These are phyloP conservation scores for Agapanthus africanus DNA, from an alignment of 106 monocot species.

Conservation along the genomic window DNA sequence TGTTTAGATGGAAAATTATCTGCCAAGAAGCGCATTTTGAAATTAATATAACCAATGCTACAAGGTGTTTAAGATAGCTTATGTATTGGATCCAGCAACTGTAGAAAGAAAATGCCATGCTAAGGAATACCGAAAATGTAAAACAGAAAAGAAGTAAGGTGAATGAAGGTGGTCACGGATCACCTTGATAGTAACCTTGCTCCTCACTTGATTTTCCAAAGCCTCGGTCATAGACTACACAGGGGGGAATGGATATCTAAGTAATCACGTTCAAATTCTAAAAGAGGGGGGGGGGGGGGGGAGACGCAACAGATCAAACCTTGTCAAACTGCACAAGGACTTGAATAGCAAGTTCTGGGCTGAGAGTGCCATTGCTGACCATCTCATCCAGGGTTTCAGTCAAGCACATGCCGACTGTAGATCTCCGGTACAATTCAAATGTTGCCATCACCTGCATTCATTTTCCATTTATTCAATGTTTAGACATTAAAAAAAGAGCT, in stretches of 20 bases:
- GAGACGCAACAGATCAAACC: constrained; percentile 14
- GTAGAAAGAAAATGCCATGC: too few relatives aligned
- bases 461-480: too few relatives aligned
- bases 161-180: too few relatives aligned
- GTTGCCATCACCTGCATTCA: constrained; percentile 50
- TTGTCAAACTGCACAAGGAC: constrained; percentile 76
- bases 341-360: constrained; percentile 72
- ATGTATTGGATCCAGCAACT: too few relatives aligned
- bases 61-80: too few relatives aligned
- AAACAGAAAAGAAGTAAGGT: too few relatives aligned
- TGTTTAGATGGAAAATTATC: too few relatives aligned
- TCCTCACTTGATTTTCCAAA: constrained; percentile 86
- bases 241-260: background rate
- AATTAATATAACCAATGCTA: too few relatives aligned
- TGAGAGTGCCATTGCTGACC: constrained; percentile 54
- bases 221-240: constrained; percentile 86
- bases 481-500: too few relatives aligned
- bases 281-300: too few relatives aligned
- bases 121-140: too few relatives aligned
- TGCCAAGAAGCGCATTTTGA: too few relatives aligned
- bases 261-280: background rate
- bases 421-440: constrained; percentile 68
- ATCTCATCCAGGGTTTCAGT: constrained; percentile 74
- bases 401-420: constrained; percentile 70
- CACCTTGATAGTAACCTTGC: constrained; percentile 93